Evolutionary conservation across 2,329 filamentous ascomycete species (phyloP), one percentile per base, ranked within the genome.

Genomic region (Niveomyces coronatus): DNA sequence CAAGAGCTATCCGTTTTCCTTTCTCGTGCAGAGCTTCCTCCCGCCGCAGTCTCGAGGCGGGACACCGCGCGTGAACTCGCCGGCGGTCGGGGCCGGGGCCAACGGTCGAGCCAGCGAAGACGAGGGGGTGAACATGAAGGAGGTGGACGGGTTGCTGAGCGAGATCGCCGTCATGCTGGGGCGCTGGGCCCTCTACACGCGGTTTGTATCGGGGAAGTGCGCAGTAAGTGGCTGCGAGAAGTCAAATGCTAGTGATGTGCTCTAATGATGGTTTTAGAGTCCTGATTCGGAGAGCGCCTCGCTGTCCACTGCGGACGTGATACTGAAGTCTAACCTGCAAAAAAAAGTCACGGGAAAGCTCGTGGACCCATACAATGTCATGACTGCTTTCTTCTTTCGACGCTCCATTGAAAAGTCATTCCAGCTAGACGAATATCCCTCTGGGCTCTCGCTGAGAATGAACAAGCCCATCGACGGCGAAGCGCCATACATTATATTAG

Each of bases 1-100:
- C 58, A 96, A 93, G 63, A 94, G 88, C 39, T 98, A 98, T 55
- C 88, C 91, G 1, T 98, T 94, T 58, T 94, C 88, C 0, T 98
- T 98, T 54, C 65, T 98, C 31, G 88, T 96, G 0, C 88, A 95
- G 60, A 95, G 88, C 62, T 95, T 94, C 56, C 58, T 94, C 32
- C 78, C 85, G 0, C 68, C 74, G 20, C 81, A 85, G 41, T 80
- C 80, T 44, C 67, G 74, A 5, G 57, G 62, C 9, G 76, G 75
- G 2, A 79, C 79, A 2, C 73, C 81, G 3, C 74, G 85, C 31
- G 76, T 85, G 26, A 80, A 72, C 45, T 94, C 88, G 2, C 89
- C 89, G 1, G 84, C 84, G 1, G 58, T 71, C 24, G 75, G 76
- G 11, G 65, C 67, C 14, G 62, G 62, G 5, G 67, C 61, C 39